Evolutionary conservation across 139 green algal species (phyloP).

Genomic region (Coccomyxa sp.): DNA sequence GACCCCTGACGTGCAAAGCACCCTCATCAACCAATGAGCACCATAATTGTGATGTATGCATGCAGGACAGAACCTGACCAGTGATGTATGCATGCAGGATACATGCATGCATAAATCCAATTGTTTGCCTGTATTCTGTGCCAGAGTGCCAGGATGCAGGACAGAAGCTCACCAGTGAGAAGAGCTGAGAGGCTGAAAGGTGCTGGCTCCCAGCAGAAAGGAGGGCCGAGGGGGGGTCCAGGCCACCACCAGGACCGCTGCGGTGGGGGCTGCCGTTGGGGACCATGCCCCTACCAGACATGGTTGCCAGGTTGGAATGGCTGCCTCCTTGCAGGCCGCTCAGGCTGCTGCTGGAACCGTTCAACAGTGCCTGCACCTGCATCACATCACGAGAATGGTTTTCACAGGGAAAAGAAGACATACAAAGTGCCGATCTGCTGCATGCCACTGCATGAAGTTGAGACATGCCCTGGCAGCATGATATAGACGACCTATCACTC

Average conservation of each 20-base stretch:
- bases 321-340: background rate
- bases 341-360: background rate
- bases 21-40: background rate
- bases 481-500: background rate
- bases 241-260: background rate
- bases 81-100: background rate
- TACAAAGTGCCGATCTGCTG: background rate
- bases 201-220: slow-evolving; percentile 1
- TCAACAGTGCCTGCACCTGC: background rate
- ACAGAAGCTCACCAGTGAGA: background rate
- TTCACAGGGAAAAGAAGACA: background rate
- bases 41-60: background rate
- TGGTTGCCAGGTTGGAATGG: background rate
- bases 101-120: background rate
- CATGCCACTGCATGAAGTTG: background rate
- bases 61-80: background rate
- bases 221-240: background rate
- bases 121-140: background rate
- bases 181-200: slow-evolving; percentile 2
- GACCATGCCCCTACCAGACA: background rate
- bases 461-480: background rate
- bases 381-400: background rate
- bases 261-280: background rate
- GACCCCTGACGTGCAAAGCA: background rate
- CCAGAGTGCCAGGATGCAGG: background rate